These are phyloP conservation scores for Fusarium metavorans DNA, from an alignment of 2,329 filamentous ascomycete genomes.

Conservation along the genomic window DNA sequence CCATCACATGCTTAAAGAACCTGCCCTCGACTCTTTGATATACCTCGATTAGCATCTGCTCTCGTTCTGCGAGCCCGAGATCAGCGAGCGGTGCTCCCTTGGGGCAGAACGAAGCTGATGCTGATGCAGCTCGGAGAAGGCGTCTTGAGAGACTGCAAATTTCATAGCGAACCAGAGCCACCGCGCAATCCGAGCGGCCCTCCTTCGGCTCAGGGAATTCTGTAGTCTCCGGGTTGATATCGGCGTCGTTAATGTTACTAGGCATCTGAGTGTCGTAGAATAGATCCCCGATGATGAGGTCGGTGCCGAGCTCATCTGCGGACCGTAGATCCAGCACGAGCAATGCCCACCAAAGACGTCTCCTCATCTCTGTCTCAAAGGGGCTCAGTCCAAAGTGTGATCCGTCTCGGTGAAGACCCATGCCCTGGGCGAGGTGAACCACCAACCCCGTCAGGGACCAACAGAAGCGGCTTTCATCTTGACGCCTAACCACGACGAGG, in stretches of 20 bases:
- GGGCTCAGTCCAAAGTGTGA: conserved; percentile 63
- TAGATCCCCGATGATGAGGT: conserved; percentile 55
- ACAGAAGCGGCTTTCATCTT: conserved; percentile 65
- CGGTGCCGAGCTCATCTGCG: conserved; percentile 65
- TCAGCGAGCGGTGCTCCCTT: conserved; percentile 39
- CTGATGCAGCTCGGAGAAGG: conserved; percentile 50
- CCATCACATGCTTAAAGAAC: conserved; percentile 65
- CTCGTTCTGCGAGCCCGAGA: conserved; percentile 51
- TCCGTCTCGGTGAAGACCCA: conserved; percentile 71
- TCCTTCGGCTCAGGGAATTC: conserved; percentile 60
- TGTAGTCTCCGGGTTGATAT: conserved; percentile 59
- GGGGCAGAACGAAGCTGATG: conserved; percentile 48
- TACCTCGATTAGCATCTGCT: conserved; percentile 63
- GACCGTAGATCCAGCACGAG: conserved; percentile 67
- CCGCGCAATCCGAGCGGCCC: conserved; percentile 66
- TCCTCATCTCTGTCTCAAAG: conserved; percentile 70
- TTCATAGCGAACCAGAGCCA: conserved; percentile 63
- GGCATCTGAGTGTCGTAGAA: conserved; percentile 63
- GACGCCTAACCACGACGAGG: conserved; percentile 60
- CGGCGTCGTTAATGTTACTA: conserved; percentile 63
- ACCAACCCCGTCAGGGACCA: conserved; percentile 71
- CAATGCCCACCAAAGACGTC: conserved; percentile 72
- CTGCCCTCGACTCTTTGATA: conserved; percentile 66
- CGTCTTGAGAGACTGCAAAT: conserved; percentile 57
- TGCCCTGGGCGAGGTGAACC: conserved; percentile 69